Conservation (phyloP, 768 basidiomycete species). For the Serendipita vermifera region DNA sequence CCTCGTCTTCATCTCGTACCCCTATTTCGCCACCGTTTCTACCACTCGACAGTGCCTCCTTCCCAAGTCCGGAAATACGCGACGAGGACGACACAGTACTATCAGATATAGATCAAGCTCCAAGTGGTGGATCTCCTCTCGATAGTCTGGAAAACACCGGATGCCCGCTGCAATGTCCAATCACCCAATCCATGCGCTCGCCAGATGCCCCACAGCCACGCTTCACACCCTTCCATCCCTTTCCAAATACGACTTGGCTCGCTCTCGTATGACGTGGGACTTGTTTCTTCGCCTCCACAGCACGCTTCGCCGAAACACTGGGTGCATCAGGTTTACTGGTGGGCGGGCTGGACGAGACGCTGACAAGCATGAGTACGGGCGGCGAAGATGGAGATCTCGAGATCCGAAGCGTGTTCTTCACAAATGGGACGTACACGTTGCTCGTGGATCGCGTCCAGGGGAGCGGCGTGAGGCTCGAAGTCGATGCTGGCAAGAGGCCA, state of each 20-base stretch:
- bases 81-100: too few species aligned
- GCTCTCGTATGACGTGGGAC: conserved; percentile 80
- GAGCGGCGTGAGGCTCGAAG: not conserved
- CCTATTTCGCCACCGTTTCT: not conserved
- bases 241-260: conserved; percentile 48
- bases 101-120: too few species aligned
- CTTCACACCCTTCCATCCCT: not conserved
- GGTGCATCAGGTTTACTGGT: conserved; percentile 88
- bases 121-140: not conserved
- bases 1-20: too few species aligned
- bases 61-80: too few species aligned
- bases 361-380: conserved; percentile 3
- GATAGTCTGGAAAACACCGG: not conserved
- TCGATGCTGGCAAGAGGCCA: not conserved
- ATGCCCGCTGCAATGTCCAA: not conserved
- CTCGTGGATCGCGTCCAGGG: not conserved
- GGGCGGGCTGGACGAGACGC: conserved; percentile 38
- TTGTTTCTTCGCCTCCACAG: conserved; percentile 84
- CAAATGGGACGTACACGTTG: not conserved
- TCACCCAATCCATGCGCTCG: not conserved
- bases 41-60: not conserved
- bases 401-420: not conserved
- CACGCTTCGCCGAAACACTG: conserved; percentile 49
- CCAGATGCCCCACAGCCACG: not conserved
- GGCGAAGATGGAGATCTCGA: not conserved